Evolutionary conservation across 2,329 filamentous ascomycete species (phyloP).

Genomic region (Aspergillus sp.): DNA sequence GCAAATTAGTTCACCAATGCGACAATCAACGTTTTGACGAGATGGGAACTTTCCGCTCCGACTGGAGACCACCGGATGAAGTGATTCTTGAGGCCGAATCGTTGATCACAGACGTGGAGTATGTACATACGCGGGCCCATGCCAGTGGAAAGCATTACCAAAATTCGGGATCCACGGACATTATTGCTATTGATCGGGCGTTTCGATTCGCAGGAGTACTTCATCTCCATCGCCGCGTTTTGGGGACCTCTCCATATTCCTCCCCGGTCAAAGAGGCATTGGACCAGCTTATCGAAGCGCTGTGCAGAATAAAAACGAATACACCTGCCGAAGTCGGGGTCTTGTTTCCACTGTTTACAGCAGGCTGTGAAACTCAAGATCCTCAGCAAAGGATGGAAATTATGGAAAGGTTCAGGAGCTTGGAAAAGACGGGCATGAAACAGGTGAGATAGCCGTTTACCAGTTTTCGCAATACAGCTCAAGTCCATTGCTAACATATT

Average conservation of each 20-base stretch:
- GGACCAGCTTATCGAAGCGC: slow-evolving; percentile 56
- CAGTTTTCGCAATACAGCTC: not conserved
- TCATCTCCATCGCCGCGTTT: slow-evolving; percentile 68
- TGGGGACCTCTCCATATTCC: slow-evolving; percentile 57
- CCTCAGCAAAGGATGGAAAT: slow-evolving; percentile 55
- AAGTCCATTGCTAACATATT: not conserved
- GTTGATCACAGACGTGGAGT: slow-evolving; percentile 58
- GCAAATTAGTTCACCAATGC: slow-evolving; percentile 64
- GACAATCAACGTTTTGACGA: slow-evolving; percentile 61
- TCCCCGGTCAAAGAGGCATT: slow-evolving; percentile 60
- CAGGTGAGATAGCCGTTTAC: slow-evolving; percentile 50
- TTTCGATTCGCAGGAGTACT: slow-evolving; percentile 76
- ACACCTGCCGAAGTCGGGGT: slow-evolving; percentile 70
- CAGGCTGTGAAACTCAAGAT: slow-evolving; percentile 67
- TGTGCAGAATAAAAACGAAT: slow-evolving; percentile 60
- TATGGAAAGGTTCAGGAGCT: slow-evolving; percentile 59
- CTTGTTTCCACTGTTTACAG: slow-evolving; percentile 77
- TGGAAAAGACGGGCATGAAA: slow-evolving; percentile 71
- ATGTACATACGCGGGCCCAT: slow-evolving; percentile 44
- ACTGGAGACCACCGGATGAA: slow-evolving; percentile 56
- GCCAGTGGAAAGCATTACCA: slow-evolving; percentile 36
- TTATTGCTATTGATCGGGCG: slow-evolving; percentile 66
- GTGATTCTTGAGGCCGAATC: slow-evolving; percentile 54
- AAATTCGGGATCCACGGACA: slow-evolving; percentile 39
- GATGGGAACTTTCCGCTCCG: slow-evolving; percentile 43